These are phyloP conservation scores for Coemansia sp. DNA, from an alignment of 192 early-diverging fungal species.

Conservation along the genomic window DNA sequence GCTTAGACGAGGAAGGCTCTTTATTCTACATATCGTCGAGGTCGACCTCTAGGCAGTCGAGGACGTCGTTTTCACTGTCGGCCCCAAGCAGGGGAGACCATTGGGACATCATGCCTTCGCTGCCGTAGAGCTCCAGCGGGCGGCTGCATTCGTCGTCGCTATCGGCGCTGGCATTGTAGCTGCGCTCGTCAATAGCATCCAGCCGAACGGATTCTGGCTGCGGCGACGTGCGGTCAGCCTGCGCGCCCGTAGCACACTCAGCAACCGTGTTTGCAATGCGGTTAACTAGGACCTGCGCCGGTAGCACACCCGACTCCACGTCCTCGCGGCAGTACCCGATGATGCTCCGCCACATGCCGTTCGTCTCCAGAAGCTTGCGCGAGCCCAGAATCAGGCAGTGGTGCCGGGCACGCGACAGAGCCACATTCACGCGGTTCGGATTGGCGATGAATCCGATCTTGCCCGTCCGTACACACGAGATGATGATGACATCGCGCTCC, in stretches of 20 bases:
- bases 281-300: conserved; percentile 35
- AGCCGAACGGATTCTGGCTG: no score
- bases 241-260: no score
- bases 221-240: no score
- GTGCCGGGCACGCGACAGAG: conserved; percentile 48
- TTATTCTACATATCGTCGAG: conserved; percentile 29
- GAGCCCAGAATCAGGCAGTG: conserved; percentile 36
- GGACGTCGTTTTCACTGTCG: conserved; percentile 14
- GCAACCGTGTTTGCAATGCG: conserved; percentile 5
- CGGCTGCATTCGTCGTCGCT: not conserved
- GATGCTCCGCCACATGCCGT: conserved; percentile 37
- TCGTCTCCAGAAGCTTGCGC: conserved; percentile 30
- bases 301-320: conserved; percentile 1
- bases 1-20: no score
- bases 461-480: conserved; percentile 48
- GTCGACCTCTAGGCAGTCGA: conserved; percentile 45
- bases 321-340: conserved; percentile 33
- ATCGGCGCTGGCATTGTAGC: not conserved
- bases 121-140: conserved; percentile 2
- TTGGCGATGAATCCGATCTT: conserved; percentile 50
- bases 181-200: not conserved
- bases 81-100: conserved; percentile 19
- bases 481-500: conserved; percentile 50
- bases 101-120: conserved; percentile 34
- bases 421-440: conserved; percentile 51